Base-by-base conservation (phyloP, 345 rosid genomes). In the Lepidium sativum region DNA sequence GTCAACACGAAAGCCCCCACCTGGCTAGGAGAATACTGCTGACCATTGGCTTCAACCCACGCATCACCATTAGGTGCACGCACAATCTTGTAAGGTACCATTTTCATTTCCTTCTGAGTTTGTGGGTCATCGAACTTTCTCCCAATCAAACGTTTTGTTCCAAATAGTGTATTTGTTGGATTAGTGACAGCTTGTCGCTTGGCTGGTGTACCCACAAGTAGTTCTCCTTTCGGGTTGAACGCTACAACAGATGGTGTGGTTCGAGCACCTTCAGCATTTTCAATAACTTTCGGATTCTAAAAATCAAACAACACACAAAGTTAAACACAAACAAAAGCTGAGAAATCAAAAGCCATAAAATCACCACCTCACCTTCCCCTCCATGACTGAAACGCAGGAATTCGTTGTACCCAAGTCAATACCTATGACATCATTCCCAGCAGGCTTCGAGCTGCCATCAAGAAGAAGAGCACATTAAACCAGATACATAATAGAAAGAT, bases 301-400 rank as follows among this genome's bases (percentile, higher is more conserved):
- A 60, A 54, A 67, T 15, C 50, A 51, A 29, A 42, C 4, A 12
- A 20, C 17, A 41, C 45, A 56, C 39, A 41, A 52, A 50, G 21
- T n/a, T 16, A 2, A 67, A 18, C 62, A 23, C 39, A 20, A 37
- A 21, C 14, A 35, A 14, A 34, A 4, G 16, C 21, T 4, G 23
- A 33, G 9, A 55, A 13, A 25, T 8, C 14, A 50, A 21, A 37
- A 68, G 2, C 0, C 21, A 9, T 9, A 18, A 12, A 17, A 18
- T 14, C 38, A 66, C 1, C 16, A 29, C n/a, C 62, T 45, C 54
- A 94, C 99, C 84, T 91, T 94, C 38, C 99, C 99, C 66, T 94
- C 99, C 99, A 94, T 94, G 62, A 91, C 84, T n/a, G 95, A 79
- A 67, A 94, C 99, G 70, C 99, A 94, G 0, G 99, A 94, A 70